phyloP scores from a whole-genome alignment of 2,329 filamentous ascomycete genomes.

The Furcasterigmium furcatum region DNA sequence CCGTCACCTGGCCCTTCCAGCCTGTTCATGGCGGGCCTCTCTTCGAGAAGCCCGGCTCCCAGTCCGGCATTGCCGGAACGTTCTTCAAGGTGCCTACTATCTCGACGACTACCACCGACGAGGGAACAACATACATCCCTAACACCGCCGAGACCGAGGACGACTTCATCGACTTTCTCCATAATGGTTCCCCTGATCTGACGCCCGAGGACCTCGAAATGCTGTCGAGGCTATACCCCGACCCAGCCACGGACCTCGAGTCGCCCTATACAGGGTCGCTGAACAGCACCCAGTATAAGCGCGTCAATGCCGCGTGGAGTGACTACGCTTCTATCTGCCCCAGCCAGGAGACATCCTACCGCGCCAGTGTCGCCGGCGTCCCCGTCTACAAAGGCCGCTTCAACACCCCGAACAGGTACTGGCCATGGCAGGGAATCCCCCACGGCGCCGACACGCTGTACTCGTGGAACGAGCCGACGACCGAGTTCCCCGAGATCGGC shows the following conservation, averaged over 20 bases:
- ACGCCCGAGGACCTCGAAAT: conserved; percentile 22
- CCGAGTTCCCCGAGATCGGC: conserved; percentile 31
- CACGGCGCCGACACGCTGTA: conserved; percentile 31
- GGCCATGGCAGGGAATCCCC: conserved; percentile 31
- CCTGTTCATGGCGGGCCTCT: conserved; percentile 40
- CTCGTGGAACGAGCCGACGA: conserved; percentile 29
- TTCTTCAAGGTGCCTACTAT: conserved; percentile 33
- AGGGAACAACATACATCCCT: conserved; percentile 28
- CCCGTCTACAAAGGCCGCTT: conserved; percentile 34
- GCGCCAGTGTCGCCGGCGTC: conserved; percentile 11
- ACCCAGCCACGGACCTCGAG: conserved; percentile 27
- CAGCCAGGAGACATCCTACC: conserved; percentile 36
- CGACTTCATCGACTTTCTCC: conserved; percentile 30
- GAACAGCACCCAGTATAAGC: conserved; percentile 39
- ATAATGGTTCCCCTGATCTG: conserved; percentile 26
- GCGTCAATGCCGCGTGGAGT: conserved; percentile 37
- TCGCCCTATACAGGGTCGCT: conserved; percentile 32
- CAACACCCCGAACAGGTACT: conserved; percentile 30
- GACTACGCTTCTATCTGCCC: conserved; percentile 43
- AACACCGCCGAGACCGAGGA: conserved; percentile 28
- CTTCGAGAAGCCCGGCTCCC: conserved; percentile 42
- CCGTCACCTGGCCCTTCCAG: conserved; percentile 45
- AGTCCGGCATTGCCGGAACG: conserved; percentile 28
- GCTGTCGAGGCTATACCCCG: conserved; percentile 27
- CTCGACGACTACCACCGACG: conserved; percentile 31